Conservation (phyloP, 148 eudicot species). For the Fallopia convolvulus region DNA sequence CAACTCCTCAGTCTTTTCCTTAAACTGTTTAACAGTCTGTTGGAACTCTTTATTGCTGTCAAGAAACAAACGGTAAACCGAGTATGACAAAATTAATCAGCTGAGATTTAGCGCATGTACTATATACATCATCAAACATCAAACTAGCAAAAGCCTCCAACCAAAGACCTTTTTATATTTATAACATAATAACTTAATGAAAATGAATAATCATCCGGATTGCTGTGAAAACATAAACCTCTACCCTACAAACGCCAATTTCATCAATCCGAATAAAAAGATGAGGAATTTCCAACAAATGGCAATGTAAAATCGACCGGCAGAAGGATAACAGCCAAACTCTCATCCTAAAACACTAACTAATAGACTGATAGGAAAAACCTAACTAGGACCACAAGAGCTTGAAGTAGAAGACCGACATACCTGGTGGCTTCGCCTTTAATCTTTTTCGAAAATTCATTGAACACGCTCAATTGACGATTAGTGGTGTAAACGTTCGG, state of each 20-base stretch:
- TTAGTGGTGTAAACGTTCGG: constrained; percentile 26
- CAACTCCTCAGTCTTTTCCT: constrained; percentile 75
- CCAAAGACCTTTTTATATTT: background rate
- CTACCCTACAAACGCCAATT: background rate
- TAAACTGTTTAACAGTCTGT: constrained; percentile 69
- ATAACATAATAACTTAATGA: background rate
- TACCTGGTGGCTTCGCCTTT: constrained; percentile 54
- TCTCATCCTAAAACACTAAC: background rate
- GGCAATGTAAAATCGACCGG: background rate
- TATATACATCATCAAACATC: background rate
- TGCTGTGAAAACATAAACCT: background rate
- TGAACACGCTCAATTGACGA: constrained; percentile 76
- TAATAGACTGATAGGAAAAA: background rate
- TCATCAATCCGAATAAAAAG: background rate
- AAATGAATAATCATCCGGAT: background rate
- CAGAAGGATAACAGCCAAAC: background rate
- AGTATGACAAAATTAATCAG: background rate
- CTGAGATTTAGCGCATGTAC: background rate
- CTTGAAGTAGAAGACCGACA: background rate
- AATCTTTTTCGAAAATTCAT: constrained; percentile 75
- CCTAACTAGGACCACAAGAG: background rate
- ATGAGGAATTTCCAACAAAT: background rate
- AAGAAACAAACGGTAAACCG: constrained; percentile 15
- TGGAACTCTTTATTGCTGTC: constrained; percentile 77
- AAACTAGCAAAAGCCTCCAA: background rate